Evolutionary conservation across 2,329 filamentous ascomycete genomes (phyloP).

Genomic region (Rhynchosporium secalis): DNA sequence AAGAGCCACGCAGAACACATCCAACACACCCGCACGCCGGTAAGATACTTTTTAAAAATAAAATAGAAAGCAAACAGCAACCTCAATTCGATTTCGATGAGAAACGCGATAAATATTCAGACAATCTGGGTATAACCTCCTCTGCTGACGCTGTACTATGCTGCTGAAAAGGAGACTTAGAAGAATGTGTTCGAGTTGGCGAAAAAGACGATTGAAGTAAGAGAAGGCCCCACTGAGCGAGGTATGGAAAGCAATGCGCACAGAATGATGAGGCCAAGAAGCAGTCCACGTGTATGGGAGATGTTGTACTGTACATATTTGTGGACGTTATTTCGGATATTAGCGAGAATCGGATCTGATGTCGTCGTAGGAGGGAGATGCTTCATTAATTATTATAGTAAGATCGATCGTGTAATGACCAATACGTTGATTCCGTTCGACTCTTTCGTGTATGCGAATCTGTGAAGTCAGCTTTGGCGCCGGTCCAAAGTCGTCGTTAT

Average conservation of each 20-base stretch:
- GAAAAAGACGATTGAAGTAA: background rate
- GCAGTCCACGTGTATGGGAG: background rate
- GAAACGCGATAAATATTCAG: background rate
- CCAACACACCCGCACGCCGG: too few relatives aligned
- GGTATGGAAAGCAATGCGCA: background rate
- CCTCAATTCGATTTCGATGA: background rate
- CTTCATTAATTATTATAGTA: conserved; percentile 29
- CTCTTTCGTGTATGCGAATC: conserved; percentile 2
- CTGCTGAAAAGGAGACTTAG: conserved; percentile 2
- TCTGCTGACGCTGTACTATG: conserved; percentile 13
- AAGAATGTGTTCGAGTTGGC: background rate
- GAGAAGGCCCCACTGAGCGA: background rate
- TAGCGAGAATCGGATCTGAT: background rate
- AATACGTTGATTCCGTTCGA: conserved; percentile 10
- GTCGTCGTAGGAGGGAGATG: background rate
- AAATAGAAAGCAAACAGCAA: background rate
- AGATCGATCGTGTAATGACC: conserved; percentile 18
- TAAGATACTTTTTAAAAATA: background rate
- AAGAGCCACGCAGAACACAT: too few relatives aligned
- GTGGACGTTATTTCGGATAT: background rate
- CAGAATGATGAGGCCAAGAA: background rate
- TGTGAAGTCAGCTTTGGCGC: conserved; percentile 25
- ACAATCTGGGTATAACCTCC: conserved; percentile 28
- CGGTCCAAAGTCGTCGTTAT: conserved; percentile 32
- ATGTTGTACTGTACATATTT: conserved; percentile 13